Evolutionary conservation across 306 rosid species (phyloP), one percentile per base, ranked within the genome.

Genomic region (Psophocarpus tetragonolobus): DNA sequence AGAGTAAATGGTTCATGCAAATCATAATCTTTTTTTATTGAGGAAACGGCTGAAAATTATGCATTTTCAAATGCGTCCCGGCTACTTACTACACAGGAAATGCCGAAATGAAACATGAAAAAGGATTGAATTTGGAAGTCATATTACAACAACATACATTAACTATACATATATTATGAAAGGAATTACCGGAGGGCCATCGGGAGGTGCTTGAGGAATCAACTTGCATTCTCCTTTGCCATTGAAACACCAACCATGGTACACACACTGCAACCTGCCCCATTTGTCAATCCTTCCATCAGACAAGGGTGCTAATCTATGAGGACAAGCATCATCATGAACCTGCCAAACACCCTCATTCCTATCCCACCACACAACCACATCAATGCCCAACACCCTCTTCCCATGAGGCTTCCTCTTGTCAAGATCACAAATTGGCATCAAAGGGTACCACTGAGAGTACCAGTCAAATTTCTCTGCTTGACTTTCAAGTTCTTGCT

Each of bases 331-430:
- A 84, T 94, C 98, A 70, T 94, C 89, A 81, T 92, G 91, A 78
- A 94, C 98, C 86, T 89, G 80, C 98, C 98, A 92, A 2, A 80
- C 77, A 85, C 50, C 75, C 78, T 90, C 98, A 82, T 92, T 94
- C 58, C 85, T 86, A 81, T 94, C 97, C 97, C 97, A 94, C 97
- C 98, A 92, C 82, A 94, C 85, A 80, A 92, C 98, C 86, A 94
- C 95, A 68, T 94, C 98, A 65, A 94, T 47, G 0, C 98, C 97
- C 73, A 94, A 17, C 29, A 92, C 95, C 69, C 57, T 90, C 87
- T 92, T 94, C 0, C 75, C 98, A 80, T 85, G 97, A 4, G 98
- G 97, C 5, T 41, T 80, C 71, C 91, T 90, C 88, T 90, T 90
- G 84, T 92, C 96, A 8, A 92, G 90, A 73, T 92, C 97, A 42